Conservation (phyloP, 2,329 filamentous ascomycete genomes). For the Didymella pomorum region DNA sequence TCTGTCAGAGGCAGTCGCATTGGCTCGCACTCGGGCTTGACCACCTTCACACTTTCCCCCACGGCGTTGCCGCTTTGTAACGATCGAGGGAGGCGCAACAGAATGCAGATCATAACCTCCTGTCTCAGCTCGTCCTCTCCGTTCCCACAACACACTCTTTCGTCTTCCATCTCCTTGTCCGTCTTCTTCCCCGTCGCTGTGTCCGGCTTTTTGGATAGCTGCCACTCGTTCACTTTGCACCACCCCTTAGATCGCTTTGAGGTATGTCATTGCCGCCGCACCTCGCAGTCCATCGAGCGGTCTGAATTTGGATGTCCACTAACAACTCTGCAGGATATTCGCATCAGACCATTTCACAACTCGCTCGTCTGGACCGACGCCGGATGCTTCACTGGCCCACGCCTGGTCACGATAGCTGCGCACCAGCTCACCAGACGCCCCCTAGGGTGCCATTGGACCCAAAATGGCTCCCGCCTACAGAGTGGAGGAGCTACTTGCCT, state of each 20-base stretch:
- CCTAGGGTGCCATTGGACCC: constrained; percentile 12
- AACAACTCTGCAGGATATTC: constrained; percentile 40
- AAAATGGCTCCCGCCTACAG: constrained; percentile 50
- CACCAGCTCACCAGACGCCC: background rate
- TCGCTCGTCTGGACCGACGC: constrained; percentile 21
- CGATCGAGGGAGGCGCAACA: constrained; percentile 31
- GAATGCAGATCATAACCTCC: constrained; percentile 37
- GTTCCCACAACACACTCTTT: constrained; percentile 46
- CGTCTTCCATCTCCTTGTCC: constrained; percentile 49
- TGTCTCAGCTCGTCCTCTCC: constrained; percentile 16
- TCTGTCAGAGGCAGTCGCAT: constrained; percentile 11
- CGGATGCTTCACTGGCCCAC: background rate
- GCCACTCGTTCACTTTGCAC: constrained; percentile 42
- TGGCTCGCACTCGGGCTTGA: constrained; percentile 13
- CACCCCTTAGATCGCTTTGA: constrained; percentile 41
- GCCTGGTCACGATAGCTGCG: background rate
- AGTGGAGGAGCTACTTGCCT: constrained; percentile 52
- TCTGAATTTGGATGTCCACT: background rate
- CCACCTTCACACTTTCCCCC: constrained; percentile 28
- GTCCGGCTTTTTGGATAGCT: constrained; percentile 51
- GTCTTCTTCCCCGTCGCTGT: constrained; percentile 51
- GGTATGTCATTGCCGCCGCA: constrained; percentile 29
- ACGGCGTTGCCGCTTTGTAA: background rate
- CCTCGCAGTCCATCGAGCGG: background rate
- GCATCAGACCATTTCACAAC: constrained; percentile 50